Percentiles rank a stretch among this genome's conserved stretches.
These are phyloP conservation scores for Amanita inopinata DNA, from an alignment of 768 basidiomycete species.

Conservation along the genomic window DNA sequence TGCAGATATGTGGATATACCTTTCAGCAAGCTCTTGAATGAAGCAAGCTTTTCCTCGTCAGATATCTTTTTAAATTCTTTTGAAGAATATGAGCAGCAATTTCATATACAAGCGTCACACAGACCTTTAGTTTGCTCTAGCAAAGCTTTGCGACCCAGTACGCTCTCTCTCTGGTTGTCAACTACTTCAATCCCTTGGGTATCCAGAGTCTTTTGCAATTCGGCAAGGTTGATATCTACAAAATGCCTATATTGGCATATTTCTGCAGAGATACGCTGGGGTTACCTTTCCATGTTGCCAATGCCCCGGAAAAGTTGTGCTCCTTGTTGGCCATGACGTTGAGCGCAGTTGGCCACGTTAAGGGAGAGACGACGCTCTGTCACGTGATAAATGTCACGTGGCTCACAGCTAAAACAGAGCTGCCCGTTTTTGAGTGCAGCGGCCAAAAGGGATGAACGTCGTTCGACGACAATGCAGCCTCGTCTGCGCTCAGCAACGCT, in stretches of 20 bases:
- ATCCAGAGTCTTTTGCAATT: conserved; percentile 90
- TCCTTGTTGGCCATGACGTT: conserved; percentile 30
- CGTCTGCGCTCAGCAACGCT: conserved; percentile 13
- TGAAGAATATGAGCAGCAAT: not conserved
- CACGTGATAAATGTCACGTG: conserved; percentile 1
- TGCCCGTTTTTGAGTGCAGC: no score
- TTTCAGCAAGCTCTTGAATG: conserved; percentile 88
- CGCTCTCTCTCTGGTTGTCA: conserved; percentile 96
- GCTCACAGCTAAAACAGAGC: not conserved
- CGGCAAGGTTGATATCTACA: conserved; percentile 76
- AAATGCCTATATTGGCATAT: not conserved
- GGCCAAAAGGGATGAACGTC: conserved; percentile 10
- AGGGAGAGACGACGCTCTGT: not conserved
- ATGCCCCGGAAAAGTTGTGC: conserved; percentile 86
- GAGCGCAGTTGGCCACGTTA: not conserved
- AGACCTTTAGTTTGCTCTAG: conserved; percentile 97
- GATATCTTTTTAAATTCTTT: conserved; percentile 94
- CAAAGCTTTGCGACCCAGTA: conserved; percentile 86
- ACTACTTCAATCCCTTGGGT: conserved; percentile 90
- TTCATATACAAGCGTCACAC: conserved; percentile 5
- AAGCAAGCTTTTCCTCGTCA: conserved; percentile 77
- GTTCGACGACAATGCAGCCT: conserved; percentile 12
- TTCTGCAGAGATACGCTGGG: conserved; percentile 1
- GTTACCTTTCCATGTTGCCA: conserved; percentile 87
- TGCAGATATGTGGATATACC: conserved; percentile 28